Conservation (phyloP, 2,329 filamentous ascomycete genomes). For the Magnaporthiopsis poae region DNA sequence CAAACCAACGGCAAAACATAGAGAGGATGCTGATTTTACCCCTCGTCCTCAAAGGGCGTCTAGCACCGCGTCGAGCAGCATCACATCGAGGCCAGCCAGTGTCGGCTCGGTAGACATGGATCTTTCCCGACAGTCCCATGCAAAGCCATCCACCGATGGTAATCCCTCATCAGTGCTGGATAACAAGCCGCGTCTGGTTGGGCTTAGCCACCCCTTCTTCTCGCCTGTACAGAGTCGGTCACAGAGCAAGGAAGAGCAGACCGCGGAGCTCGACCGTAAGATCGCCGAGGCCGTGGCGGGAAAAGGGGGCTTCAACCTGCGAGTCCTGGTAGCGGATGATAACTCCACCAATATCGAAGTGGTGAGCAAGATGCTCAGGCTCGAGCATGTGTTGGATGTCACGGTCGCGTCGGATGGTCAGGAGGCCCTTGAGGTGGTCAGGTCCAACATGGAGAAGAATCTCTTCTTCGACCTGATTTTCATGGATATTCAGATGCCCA, state of each 20-base stretch:
- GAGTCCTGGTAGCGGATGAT: constrained; percentile 75
- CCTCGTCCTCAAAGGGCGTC: constrained; percentile 28
- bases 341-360: constrained; percentile 50
- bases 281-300: constrained; percentile 41
- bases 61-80: constrained; percentile 45
- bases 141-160: constrained; percentile 17
- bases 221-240: constrained; percentile 28
- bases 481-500: constrained; percentile 95
- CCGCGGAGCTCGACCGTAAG: constrained; percentile 55
- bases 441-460: constrained; percentile 65
- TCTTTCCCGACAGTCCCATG: constrained; percentile 29
- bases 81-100: constrained; percentile 40
- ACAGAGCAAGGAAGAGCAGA: constrained; percentile 45
- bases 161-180: constrained; percentile 39
- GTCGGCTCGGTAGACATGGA: constrained; percentile 18
- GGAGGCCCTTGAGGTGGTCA: constrained; percentile 79
- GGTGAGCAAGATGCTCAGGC: constrained; percentile 56
- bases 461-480: constrained; percentile 78
- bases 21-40: not conserved
- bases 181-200: constrained; percentile 67
- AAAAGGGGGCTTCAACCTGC: constrained; percentile 41
- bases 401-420: constrained; percentile 79
- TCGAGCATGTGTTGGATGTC: constrained; percentile 76
- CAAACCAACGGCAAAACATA: not conserved
- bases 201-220: constrained; percentile 77